Evolutionary conservation across 1,139 yeast species (phyloP), one percentile per base, ranked within the genome.

Genomic region (Debaryomyces coudertii): DNA sequence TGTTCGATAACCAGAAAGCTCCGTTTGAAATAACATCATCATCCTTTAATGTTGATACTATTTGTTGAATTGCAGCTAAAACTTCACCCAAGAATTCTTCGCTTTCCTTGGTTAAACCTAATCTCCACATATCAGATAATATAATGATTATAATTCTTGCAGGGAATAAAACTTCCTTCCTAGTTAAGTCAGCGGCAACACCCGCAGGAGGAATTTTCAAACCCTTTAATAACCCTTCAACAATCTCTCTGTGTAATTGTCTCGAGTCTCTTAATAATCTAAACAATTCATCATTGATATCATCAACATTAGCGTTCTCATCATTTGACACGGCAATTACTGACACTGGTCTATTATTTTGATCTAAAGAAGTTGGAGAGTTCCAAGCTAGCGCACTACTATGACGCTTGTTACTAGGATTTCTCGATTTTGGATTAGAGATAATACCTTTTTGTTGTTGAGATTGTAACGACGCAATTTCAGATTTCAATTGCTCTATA

Each of bases 61-160:
- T 83, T 45, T 81, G 84, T 71, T 93, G 99, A 54, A 93, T 90
- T 2, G 90, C 87, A 37, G 90, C 84, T 66, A 93, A 78, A 4
- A 90, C 95, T 65, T 88, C 95, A 44, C 97, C 97, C 53, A 93
- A 73, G 65, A 93, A 89, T 48, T 84, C 85, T 71, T 93, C 99
- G 60, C 95, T 84, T 66, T 92, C 97, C 56, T 87, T 85, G 31
- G 97, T 90, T 58, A 90, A 79, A 2, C 99, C 98, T 48, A 92
- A 77, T 68, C 98, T 82, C 99, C 99, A 93, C 99, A 93, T 90
- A 66, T 95, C 99, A 58, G 96, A 86, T 51, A 93, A 78, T 37
- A 93, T 87, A 53, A 95, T 87, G 57, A 93, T 92, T 58, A 93
- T 85, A 52, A 93, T 89, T 73, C 97, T 85, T 2, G 98, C 95